phyloP scores from a whole-genome alignment of 2,329 filamentous ascomycete species.

The Beauveria brongniartii region DNA sequence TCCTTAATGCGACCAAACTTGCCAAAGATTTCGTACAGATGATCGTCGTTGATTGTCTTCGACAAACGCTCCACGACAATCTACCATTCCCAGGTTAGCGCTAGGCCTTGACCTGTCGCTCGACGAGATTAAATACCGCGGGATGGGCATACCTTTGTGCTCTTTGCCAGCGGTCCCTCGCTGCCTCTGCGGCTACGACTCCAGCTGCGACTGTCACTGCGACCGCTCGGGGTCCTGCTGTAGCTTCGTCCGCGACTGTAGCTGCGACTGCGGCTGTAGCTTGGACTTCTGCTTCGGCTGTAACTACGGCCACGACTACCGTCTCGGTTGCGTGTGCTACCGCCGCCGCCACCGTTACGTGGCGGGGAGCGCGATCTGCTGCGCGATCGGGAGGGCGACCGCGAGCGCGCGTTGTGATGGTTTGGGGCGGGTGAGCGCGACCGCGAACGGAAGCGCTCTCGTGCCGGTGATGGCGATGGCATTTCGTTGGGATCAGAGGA shows the following conservation, averaged over 20 bases:
- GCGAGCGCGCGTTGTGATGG: conserved; percentile 8
- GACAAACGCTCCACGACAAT: conserved; percentile 95
- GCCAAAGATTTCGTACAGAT: conserved; percentile 87
- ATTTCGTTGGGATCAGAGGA: background rate
- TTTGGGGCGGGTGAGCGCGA: conserved; percentile 22
- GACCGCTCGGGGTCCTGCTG: conserved; percentile 21
- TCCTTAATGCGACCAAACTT: conserved; percentile 79
- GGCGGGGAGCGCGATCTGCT: conserved; percentile 2
- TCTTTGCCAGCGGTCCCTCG: conserved; percentile 31
- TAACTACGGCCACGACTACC: conserved; percentile 19
- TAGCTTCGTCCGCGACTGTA: conserved; percentile 20
- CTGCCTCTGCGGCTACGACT: conserved; percentile 24
- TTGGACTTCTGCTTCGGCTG: conserved; percentile 19
- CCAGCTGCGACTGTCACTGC: conserved; percentile 21
- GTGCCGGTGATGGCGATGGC: conserved; percentile 21
- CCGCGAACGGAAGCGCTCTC: conserved; percentile 24
- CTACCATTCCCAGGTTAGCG: conserved; percentile 22
- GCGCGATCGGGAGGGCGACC: conserved; percentile 22
- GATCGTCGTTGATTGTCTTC: conserved; percentile 84
- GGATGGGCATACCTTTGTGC: conserved; percentile 42
- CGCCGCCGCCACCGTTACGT: background rate
- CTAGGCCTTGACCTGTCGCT: background rate
- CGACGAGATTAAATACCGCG: no score
- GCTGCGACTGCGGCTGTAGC: conserved; percentile 17
- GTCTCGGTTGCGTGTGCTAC: background rate